phyloP scores from a whole-genome alignment of 108 stramenopile genomes.

The Cyclostephanos invisitatus region DNA sequence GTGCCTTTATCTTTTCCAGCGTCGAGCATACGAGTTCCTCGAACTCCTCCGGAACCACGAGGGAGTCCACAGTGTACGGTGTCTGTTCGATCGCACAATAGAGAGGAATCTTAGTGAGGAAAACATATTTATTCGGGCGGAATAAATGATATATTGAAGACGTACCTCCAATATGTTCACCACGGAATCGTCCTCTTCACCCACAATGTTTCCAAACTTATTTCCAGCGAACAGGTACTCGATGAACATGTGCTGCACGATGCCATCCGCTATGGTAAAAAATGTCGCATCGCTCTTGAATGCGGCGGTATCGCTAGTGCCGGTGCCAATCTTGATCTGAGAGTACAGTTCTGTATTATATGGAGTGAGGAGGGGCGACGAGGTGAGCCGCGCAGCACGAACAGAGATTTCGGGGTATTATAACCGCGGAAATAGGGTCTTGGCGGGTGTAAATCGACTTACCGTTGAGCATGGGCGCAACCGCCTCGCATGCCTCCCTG shows the following conservation, averaged over 20 bases:
- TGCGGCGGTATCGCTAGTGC: conserved; percentile 28
- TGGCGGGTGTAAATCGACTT: not conserved
- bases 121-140: too few relatives aligned
- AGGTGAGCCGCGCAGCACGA: not conserved
- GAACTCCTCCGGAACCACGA: conserved; percentile 21
- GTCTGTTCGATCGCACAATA: not conserved
- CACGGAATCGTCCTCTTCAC: conserved; percentile 32
- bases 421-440: not conserved
- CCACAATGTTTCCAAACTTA: conserved; percentile 32
- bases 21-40: conserved; percentile 31
- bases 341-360: conserved; percentile 18
- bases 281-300: conserved; percentile 48
- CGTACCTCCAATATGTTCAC: conserved; percentile 16
- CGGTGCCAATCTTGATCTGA: conserved; percentile 33
- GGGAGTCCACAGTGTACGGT: conserved; percentile 24
- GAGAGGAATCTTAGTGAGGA: too few relatives aligned
- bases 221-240: conserved; percentile 38
- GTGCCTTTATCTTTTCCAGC: conserved; percentile 25
- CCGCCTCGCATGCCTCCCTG: conserved; percentile 38
- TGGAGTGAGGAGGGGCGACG: not conserved
- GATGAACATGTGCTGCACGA: conserved; percentile 51
- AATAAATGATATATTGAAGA: not conserved
- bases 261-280: conserved; percentile 59
- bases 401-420: not conserved
- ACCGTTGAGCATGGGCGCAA: conserved; percentile 25